Conservation (phyloP, 441 rosid species). For the Pelargonium citronellum region DNA sequence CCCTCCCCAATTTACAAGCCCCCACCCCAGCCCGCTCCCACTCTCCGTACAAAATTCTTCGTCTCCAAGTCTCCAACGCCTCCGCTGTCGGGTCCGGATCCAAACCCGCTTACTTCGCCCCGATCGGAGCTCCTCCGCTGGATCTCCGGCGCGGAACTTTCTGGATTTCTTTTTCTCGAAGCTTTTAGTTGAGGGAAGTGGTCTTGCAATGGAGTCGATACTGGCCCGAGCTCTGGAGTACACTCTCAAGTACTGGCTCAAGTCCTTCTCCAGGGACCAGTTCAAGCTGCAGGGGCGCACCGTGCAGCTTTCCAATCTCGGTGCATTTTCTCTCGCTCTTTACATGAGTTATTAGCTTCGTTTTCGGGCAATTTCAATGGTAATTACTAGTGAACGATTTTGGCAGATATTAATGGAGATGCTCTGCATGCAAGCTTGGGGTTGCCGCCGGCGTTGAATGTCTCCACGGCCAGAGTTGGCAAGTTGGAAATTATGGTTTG, state of each 20-base stretch:
- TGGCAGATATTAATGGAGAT: conserved; percentile 84
- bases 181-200: too few species aligned
- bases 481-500: conserved; percentile 77
- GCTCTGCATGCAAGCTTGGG: conserved; percentile 98
- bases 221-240: conserved; percentile 92
- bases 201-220: conserved; percentile 72
- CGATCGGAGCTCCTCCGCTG: not conserved
- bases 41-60: not conserved
- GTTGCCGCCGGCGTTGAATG: conserved; percentile 89
- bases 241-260: conserved; percentile 99
- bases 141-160: not conserved
- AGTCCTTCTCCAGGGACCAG: conserved; percentile 94
- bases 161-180: too few species aligned
- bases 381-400: not conserved
- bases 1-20: not conserved
- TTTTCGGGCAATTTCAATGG: not conserved
- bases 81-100: not conserved
- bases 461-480: conserved; percentile 81
- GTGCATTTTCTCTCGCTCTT: conserved; percentile 22
- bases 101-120: not conserved
- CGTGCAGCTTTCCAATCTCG: conserved; percentile 83
- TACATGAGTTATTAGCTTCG: not conserved
- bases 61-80: not conserved
- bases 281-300: conserved; percentile 90
- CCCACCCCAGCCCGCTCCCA: not conserved